These are phyloP conservation scores for Phoma sp. DNA, from an alignment of 2,329 filamentous ascomycete species.

Conservation along the genomic window DNA sequence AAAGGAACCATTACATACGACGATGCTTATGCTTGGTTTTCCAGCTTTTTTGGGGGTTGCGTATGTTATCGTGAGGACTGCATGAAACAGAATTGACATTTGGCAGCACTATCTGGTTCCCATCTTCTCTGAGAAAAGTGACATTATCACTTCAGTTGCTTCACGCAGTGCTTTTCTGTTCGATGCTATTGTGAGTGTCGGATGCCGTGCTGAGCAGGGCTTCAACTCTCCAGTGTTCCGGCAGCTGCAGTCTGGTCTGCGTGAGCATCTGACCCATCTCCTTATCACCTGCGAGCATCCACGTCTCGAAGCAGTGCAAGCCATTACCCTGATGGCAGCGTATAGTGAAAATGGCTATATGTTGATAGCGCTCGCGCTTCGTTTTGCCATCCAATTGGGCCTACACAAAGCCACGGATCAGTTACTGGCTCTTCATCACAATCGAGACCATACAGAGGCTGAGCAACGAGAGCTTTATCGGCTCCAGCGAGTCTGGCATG, in stretches of 20 bases:
- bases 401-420: slow-evolving; percentile 50
- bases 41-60: slow-evolving; percentile 42
- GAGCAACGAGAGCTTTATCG: slow-evolving; percentile 47
- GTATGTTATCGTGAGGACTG: slow-evolving; percentile 19
- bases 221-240: slow-evolving; percentile 50
- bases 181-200: slow-evolving; percentile 61
- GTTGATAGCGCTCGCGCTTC: slow-evolving; percentile 58
- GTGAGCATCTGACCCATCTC: slow-evolving; percentile 55
- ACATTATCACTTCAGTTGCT: slow-evolving; percentile 57
- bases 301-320: slow-evolving; percentile 60
- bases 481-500: slow-evolving; percentile 59
- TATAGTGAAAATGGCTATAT: slow-evolving; percentile 62
- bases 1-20: slow-evolving; percentile 35
- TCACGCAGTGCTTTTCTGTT: slow-evolving; percentile 59
- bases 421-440: slow-evolving; percentile 46
- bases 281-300: slow-evolving; percentile 52
- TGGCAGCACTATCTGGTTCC: slow-evolving; percentile 57
- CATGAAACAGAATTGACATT: slow-evolving; percentile 21
- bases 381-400: slow-evolving; percentile 59
- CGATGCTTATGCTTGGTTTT: slow-evolving; percentile 29
- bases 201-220: slow-evolving; percentile 58
- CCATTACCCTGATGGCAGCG: slow-evolving; percentile 60
- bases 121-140: slow-evolving; percentile 55
- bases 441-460: slow-evolving; percentile 10
- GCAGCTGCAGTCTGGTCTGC: slow-evolving; percentile 39